Evolutionary conservation across 352 stramenopile genomes (phyloP).

Genomic region (Phytophthora litchii): DNA sequence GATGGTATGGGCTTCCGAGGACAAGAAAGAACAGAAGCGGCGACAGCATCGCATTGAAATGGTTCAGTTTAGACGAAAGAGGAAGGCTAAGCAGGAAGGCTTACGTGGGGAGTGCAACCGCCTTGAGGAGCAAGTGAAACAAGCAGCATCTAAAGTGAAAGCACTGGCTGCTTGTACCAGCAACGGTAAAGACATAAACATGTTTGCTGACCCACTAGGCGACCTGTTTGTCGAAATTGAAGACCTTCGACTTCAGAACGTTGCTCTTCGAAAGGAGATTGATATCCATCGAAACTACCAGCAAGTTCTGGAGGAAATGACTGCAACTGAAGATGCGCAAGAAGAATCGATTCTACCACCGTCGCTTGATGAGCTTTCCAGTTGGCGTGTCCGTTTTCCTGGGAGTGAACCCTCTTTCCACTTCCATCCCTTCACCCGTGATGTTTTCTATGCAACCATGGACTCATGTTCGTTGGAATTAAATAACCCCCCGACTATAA

Average conservation of each 20-base stretch:
- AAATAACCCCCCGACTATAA: background rate
- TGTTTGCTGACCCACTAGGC: background rate
- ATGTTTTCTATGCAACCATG: background rate
- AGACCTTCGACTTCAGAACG: conserved; percentile 34
- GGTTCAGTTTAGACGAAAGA: conserved; percentile 40
- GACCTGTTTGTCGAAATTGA: conserved; percentile 35
- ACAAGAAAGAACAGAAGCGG: conserved; percentile 37
- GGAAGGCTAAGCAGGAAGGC: conserved; percentile 33
- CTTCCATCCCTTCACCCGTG: conserved; percentile 4
- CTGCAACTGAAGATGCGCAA: background rate
- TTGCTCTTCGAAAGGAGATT: conserved; percentile 27
- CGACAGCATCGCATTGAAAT: conserved; percentile 40
- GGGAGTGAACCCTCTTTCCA: conserved; percentile 2
- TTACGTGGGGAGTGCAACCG: conserved; percentile 20
- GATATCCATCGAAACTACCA: conserved; percentile 15
- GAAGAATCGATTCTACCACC: conserved; percentile 3
- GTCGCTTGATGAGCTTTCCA: background rate
- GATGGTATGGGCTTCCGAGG: conserved; percentile 4
- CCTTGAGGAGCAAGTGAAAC: conserved; percentile 32
- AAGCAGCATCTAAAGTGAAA: conserved; percentile 13
- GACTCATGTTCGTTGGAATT: conserved; percentile 12
- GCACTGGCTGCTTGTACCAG: conserved; percentile 9
- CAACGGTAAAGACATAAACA: background rate
- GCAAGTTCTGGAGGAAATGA: conserved; percentile 6
- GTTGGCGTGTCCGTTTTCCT: conserved; percentile 10